Evolutionary conservation across 306 rosid species (phyloP).

Genomic region (Rubus idaeus): DNA sequence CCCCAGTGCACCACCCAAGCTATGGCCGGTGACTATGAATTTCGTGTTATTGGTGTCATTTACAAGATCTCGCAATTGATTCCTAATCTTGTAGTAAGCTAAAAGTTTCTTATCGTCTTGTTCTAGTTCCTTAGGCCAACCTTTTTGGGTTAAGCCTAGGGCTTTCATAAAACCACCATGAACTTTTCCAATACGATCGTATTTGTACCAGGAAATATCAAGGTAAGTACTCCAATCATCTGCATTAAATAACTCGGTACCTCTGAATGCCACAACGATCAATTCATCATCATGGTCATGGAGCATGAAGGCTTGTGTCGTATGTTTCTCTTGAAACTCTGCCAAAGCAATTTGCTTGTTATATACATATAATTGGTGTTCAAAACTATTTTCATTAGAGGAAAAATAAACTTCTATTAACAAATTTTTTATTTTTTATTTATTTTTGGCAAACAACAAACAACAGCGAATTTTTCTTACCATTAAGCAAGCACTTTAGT

Average conservation of each 20-base stretch:
- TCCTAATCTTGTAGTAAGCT: constrained; percentile 53
- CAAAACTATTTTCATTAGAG: constrained; percentile 2
- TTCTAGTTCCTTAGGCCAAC: constrained; percentile 44
- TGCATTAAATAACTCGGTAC: constrained; percentile 55
- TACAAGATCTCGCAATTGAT: constrained; percentile 34
- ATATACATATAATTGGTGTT: background rate
- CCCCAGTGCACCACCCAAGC: constrained; percentile 72
- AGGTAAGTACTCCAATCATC: constrained; percentile 61
- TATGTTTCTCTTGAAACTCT: constrained; percentile 50
- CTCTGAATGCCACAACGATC: constrained; percentile 55
- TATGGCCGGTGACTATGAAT: constrained; percentile 61
- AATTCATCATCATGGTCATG: constrained; percentile 32
- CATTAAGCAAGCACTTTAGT: background rate
- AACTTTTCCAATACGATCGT: constrained; percentile 38
- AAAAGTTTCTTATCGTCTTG: constrained; percentile 28
- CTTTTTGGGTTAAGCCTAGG: constrained; percentile 44
- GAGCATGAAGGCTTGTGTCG: constrained; percentile 49
- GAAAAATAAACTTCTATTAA: background rate
- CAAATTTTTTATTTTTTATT: too few species aligned
- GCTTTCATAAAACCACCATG: constrained; percentile 70
- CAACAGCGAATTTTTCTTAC: too few species aligned
- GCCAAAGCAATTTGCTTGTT: background rate
- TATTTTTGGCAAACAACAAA: too few species aligned
- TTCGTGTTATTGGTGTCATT: constrained; percentile 26
- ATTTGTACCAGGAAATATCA: constrained; percentile 61